Evolutionary conservation across 2,329 filamentous ascomycete species (phyloP).

Genomic region (Colletotrichum simmondsii): DNA sequence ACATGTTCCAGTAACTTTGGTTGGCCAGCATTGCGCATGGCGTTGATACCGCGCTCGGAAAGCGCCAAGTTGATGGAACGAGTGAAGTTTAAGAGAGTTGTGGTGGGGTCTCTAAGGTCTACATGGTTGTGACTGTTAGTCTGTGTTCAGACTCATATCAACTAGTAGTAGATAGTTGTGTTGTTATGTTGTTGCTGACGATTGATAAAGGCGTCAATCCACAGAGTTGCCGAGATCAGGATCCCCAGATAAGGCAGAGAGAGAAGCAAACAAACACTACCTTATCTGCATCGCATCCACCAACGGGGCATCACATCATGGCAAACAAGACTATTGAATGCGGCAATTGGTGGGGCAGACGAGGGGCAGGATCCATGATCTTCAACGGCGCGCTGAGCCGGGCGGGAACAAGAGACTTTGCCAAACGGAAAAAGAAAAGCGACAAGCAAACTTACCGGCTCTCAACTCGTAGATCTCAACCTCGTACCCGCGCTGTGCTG

Average conservation of each 20-base stretch:
- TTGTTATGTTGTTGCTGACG: not conserved
- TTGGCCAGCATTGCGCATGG: conserved; percentile 78
- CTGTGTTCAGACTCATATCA: not conserved
- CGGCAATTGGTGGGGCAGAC: conserved; percentile 20
- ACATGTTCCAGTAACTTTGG: conserved; percentile 78
- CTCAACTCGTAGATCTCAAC: conserved; percentile 96
- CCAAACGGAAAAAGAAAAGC: not conserved
- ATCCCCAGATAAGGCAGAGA: not conserved
- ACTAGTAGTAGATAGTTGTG: not conserved
- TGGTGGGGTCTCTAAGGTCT: conserved; percentile 90
- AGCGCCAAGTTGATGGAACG: conserved; percentile 98
- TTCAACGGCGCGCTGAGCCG: not conserved
- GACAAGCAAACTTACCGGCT: conserved; percentile 71
- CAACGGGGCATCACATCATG: conserved; percentile 13
- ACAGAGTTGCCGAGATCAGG: not conserved
- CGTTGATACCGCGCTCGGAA: conserved; percentile 92
- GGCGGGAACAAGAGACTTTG: conserved; percentile 1
- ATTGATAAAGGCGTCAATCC: not conserved
- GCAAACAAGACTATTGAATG: not conserved
- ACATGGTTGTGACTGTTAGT: conserved; percentile 8
- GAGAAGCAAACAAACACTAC: not conserved
- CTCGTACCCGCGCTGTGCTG: conserved; percentile 85
- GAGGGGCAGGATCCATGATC: conserved; percentile 1
- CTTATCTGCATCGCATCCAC: not conserved
- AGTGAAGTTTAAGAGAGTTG: conserved; percentile 90